Base-by-base conservation (phyloP, 176 grass and related monocot species). In the Triticum urartu region DNA sequence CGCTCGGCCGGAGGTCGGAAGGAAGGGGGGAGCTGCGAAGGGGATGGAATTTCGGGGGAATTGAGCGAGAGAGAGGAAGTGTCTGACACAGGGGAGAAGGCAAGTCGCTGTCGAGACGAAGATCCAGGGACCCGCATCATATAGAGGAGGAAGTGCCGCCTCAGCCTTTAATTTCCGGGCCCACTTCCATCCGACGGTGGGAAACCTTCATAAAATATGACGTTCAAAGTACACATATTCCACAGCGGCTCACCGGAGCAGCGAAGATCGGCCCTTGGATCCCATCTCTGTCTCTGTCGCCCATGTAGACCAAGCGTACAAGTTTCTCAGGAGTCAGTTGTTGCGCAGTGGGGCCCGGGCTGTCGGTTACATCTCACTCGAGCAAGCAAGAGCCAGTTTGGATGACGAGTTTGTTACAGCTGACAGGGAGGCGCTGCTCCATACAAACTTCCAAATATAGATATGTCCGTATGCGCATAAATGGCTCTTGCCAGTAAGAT, bases 181-280 rank as follows among this genome's bases (percentile, higher is more conserved):
- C 2, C 15, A 11, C 58, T 34, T 7, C 11, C 0, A 85, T 85
- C 88, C 7, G 65, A 89, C 17, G 82, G 24, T 11, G 0, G 6
- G 1, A 15, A 81, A 14, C 22, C n/a, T 4, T 6, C 2, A 5
- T 60, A 43, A 63, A 8, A 8, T 75, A 35, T 75, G 11, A 56
- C 82, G 34, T 85, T 80, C 59, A 77, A 81, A 39, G 52, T 83
- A 65, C 78, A 80, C 2, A 18, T 43, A 43, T 80, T 58, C 62
- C 60, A 42, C 9, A 18, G 14, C 61, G 36, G 60, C 5, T 28
- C 78, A 80, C 60, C 13, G 5, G 68, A 60, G 32, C 13, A 0
- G 2, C 18, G 9, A 11, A 1, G 40, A 1, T 82, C 20, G 25
- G 80, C 72, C 40, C 42, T 75, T 24, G 25, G 72, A 72, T 72